phyloP scores from a whole-genome alignment of 257 asterid genomes.

The Plectranthus barbatus region DNA sequence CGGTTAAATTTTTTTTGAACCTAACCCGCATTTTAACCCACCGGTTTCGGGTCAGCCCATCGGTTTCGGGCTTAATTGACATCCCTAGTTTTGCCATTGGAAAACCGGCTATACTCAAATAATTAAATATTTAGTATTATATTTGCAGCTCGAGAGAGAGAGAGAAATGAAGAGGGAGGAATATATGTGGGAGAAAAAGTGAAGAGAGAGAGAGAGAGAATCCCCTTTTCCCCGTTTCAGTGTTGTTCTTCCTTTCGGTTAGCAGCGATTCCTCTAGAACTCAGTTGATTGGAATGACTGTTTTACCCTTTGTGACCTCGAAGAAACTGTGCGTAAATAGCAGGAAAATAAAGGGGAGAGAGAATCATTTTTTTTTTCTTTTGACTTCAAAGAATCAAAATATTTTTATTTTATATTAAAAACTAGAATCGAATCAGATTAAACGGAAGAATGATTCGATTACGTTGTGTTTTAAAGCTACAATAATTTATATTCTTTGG shows the following conservation, averaged over 20 bases:
- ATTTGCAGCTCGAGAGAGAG: slow-evolving; percentile 4
- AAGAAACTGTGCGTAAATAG: not conserved
- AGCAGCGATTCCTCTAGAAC: slow-evolving; percentile 24
- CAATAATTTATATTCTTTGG: slow-evolving; percentile 1
- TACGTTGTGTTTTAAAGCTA: not conserved
- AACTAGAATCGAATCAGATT: slow-evolving; percentile 6
- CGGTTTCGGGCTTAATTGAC: no score
- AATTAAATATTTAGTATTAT: not conserved
- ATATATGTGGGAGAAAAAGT: not conserved
- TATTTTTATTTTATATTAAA: not conserved
- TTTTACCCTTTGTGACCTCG: not conserved
- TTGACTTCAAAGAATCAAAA: not conserved
- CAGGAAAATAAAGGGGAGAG: not conserved
- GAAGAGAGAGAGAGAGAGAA: slow-evolving; percentile 1
- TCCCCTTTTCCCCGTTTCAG: slow-evolving; percentile 23
- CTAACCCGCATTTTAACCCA: no score
- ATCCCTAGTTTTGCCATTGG: no score
- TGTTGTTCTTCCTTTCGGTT: slow-evolving; percentile 19
- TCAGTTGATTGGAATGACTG: not conserved
- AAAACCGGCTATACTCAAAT: not conserved
- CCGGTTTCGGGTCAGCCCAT: no score
- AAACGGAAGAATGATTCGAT: slow-evolving; percentile 4
- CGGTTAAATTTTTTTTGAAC: no score
- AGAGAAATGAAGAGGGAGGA: no score
- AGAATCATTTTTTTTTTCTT: not conserved